A percentile compares a stretch with the other conserved stretches of the same genome.
phyloP scores from a whole-genome alignment of 1,284 basidiomycete species.

The Irpex rosettiformis region DNA sequence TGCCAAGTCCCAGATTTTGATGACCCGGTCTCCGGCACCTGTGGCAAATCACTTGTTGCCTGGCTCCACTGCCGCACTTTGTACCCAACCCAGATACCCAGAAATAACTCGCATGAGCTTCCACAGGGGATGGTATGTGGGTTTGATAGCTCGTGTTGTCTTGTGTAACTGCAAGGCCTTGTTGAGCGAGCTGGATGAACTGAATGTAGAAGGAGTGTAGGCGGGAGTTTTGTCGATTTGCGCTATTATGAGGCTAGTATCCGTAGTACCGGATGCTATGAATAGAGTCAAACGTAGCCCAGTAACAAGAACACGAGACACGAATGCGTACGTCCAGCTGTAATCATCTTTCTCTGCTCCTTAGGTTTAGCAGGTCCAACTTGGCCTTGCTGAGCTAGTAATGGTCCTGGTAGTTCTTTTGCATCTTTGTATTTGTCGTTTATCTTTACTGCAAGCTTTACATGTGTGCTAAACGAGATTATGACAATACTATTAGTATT shows the following conservation, averaged over 20 bases:
- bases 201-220: slow-evolving; percentile 62
- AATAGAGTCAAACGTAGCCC: background rate
- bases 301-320: slow-evolving; percentile 2
- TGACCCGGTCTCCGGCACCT: slow-evolving; percentile 95
- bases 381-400: slow-evolving; percentile 78
- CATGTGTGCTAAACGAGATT: slow-evolving; percentile 46
- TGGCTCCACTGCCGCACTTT: slow-evolving; percentile 80
- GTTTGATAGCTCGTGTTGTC: slow-evolving; percentile 89
- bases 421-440: slow-evolving; percentile 86
- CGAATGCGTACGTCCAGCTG: slow-evolving; percentile 58
- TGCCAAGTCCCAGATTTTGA: slow-evolving; percentile 99
- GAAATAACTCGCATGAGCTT: slow-evolving; percentile 97
- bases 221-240: slow-evolving; percentile 67
- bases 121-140: slow-evolving; percentile 94
- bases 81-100: slow-evolving; percentile 98
- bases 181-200: slow-evolving; percentile 65
- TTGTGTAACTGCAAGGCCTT: slow-evolving; percentile 88
- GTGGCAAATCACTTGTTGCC: slow-evolving; percentile 96
- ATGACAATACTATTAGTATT: background rate
- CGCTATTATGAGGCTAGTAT: slow-evolving; percentile 38
- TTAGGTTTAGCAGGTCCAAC: slow-evolving; percentile 76
- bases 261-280: background rate
- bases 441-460: slow-evolving; percentile 74
- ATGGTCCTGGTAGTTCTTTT: slow-evolving; percentile 78
- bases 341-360: slow-evolving; percentile 63